Evolutionary conservation across 2,329 filamentous ascomycete genomes (phyloP), one percentile per base, ranked within the genome.

Genomic region (Elsinoe ampelina): DNA sequence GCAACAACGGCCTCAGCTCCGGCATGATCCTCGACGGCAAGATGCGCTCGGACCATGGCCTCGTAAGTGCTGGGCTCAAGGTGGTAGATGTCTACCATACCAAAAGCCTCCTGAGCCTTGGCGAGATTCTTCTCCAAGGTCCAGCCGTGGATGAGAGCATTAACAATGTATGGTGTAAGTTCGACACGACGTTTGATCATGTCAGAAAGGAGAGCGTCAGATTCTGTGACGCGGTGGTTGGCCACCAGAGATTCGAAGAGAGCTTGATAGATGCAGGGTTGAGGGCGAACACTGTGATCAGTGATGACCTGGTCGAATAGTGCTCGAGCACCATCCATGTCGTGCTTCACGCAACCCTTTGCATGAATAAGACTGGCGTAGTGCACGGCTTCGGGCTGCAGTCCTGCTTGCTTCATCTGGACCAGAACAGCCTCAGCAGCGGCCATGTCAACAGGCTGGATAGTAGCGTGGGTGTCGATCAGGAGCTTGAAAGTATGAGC

Each of bases 21-120:
- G 50, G 84, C 80, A 34, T 88, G 84, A 68, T 95, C 83, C 68
- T 95, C 89, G 2, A 86, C 86, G 10, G 89, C 84, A 56, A 98
- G 81, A 73, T 86, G 96, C 0, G 93, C 93, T 45, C 93, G 82
- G 4, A 91, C 95, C 93, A 98, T 98, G 39, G 92, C 91, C 74
- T 98, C 93, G 71, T 98, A 98, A 3, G 93, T 98, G 76, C 90
- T 96, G 2, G 93, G 93, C 75, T 98, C 93, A 58, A 93, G 85
- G 74, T 85, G 90, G 56, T 84, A 80, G 26, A 82, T 80, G 7
- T 84, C 81, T 2, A 98, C 84, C n/a, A 80, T 78, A 58, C 87
- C 80, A 68, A 95, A 98, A 60, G 96, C 84, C 20, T 80, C 75
- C 67, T 85, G 83, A 15, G 90, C 88, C 71, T 89, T 91, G 59